A percentile compares a stretch with the other conserved stretches of the same genome.
Evolutionary conservation across 1,284 basidiomycete genomes (phyloP).

Genomic region (Boletus hoseneyae): DNA sequence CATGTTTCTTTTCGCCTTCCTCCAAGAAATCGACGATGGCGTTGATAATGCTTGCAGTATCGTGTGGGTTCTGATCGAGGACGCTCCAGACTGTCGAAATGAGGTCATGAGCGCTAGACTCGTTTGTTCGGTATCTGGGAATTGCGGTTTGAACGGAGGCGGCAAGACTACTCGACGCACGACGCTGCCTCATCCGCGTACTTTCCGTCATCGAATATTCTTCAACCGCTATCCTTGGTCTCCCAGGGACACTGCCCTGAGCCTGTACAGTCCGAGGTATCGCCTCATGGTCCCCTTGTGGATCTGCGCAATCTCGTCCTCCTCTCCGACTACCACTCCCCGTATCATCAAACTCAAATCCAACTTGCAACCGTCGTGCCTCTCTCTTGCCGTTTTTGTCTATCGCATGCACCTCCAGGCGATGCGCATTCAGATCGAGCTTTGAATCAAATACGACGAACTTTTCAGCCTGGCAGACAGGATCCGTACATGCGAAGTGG

Average conservation of each 20-base stretch:
- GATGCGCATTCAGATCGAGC: conserved; percentile 90
- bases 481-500: conserved; percentile 79
- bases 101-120: conserved; percentile 74
- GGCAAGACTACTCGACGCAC: conserved; percentile 38
- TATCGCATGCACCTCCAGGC: conserved; percentile 84
- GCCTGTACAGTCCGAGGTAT: too few species aligned
- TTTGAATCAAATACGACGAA: conserved; percentile 92
- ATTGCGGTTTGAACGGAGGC: conserved; percentile 77
- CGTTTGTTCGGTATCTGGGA: conserved; percentile 72
- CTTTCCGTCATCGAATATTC: conserved; percentile 50
- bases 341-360: conserved; percentile 73
- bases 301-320: too few species aligned
- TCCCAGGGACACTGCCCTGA: too few species aligned
- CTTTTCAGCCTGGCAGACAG: conserved; percentile 79
- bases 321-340: conserved; percentile 37
- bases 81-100: conserved; percentile 86
- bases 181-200: conserved; percentile 21
- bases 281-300: too few species aligned
- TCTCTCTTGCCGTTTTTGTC: conserved; percentile 80
- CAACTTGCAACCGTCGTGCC: conserved; percentile 74
- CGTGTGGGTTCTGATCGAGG: conserved; percentile 74
- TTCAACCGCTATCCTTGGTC: not conserved
- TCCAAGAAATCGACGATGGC: conserved; percentile 80
- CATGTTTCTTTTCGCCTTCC: conserved; percentile 82
- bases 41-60: conserved; percentile 75